phyloP scores from a whole-genome alignment of 2,329 filamentous ascomycete species.

The Fusarium mundagurra region DNA sequence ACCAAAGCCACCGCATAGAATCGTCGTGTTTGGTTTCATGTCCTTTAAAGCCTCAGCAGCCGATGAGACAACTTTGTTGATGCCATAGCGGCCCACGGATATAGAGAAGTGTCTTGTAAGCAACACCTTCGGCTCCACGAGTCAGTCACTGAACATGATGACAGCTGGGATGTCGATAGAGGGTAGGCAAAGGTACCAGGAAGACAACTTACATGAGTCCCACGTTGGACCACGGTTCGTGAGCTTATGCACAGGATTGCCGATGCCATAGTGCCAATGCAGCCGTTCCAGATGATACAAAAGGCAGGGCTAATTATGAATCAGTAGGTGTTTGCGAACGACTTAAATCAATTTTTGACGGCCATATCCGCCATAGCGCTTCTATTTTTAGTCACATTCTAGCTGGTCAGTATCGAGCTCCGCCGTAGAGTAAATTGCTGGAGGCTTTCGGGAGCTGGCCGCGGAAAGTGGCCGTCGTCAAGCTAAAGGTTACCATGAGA shows the following conservation, averaged over 20 bases:
- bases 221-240: neutral
- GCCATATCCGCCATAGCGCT: neutral
- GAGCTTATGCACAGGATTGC: neutral
- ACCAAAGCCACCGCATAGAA: slow-evolving; percentile 85
- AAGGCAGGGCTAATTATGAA: neutral
- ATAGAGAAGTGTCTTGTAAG: slow-evolving; percentile 66
- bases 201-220: neutral
- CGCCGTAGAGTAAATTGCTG: neutral
- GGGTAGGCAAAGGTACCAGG: too few species aligned
- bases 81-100: slow-evolving; percentile 70
- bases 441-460: neutral
- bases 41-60: slow-evolving; percentile 77
- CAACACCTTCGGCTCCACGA: neutral
- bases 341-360: too few species aligned
- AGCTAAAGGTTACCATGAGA: neutral
- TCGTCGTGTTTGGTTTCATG: slow-evolving; percentile 77
- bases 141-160: neutral
- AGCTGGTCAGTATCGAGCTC: too few species aligned
- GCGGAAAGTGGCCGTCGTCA: neutral
- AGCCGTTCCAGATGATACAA: too few species aligned
- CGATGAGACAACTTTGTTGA: slow-evolving; percentile 81
- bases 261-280: neutral
- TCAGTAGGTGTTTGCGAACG: neutral
- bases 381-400: neutral
- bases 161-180: too few species aligned